A percentile compares a stretch with the other conserved stretches of the same genome.
Evolutionary conservation across 192 early-diverging fungal species (phyloP).

Genomic region (Linnemannia schmuckeri): DNA sequence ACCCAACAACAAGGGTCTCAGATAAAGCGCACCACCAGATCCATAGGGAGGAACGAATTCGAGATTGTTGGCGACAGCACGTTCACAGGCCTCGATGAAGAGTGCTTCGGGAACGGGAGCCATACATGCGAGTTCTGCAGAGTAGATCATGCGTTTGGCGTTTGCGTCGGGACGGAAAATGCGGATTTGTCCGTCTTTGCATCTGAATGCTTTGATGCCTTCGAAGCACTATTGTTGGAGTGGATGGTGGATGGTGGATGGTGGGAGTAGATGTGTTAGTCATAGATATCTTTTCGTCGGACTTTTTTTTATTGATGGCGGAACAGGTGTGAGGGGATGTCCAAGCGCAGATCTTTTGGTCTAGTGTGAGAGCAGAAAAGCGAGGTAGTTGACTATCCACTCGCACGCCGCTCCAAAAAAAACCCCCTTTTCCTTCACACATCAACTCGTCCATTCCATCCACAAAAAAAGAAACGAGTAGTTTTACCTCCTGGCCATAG

Average conservation of each 20-base stretch:
- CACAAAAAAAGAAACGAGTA: neutral
- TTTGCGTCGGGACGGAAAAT: constrained; percentile 82
- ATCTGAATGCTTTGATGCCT: constrained; percentile 84
- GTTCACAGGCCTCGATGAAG: constrained; percentile 72
- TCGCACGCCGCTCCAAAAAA: too few relatives aligned
- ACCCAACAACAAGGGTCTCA: constrained; percentile 80
- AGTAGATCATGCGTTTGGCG: constrained; percentile 69
- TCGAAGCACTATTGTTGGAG: constrained; percentile 72
- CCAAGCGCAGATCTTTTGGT: neutral
- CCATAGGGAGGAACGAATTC: constrained; percentile 82
- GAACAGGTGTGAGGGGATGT: neutral
- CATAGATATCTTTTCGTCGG: neutral
- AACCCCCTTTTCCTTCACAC: too few relatives aligned
- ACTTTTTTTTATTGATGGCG: neutral
- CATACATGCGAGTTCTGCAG: constrained; percentile 72
- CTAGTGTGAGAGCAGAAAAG: too few relatives aligned
- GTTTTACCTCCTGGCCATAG: constrained; percentile 77
- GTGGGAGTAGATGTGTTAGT: neutral
- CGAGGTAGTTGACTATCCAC: too few relatives aligned
- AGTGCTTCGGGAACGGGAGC: constrained; percentile 68
- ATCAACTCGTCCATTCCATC: neutral
- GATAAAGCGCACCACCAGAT: constrained; percentile 76
- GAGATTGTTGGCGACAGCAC: constrained; percentile 71
- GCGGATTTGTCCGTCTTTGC: constrained; percentile 75
- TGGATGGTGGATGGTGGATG: neutral